These are phyloP conservation scores for Clavaria fumosa DNA, from an alignment of 768 basidiomycete species.

Conservation along the genomic window DNA sequence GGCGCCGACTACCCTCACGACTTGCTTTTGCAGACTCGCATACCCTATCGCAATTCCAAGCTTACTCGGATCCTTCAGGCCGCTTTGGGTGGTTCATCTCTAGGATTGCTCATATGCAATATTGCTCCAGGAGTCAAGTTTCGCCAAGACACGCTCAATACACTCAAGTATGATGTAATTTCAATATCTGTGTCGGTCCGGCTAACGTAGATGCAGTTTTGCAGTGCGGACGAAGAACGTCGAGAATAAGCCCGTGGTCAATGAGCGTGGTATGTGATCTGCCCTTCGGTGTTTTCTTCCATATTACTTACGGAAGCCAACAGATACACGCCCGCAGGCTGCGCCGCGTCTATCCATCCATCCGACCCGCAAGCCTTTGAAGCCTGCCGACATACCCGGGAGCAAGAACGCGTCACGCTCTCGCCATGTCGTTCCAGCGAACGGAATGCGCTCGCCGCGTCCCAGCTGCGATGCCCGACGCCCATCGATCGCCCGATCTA, in stretches of 20 bases:
- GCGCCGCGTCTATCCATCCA: too few relatives aligned
- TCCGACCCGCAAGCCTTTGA: too few relatives aligned
- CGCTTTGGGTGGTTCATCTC: conserved; percentile 68
- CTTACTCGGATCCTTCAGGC: conserved; percentile 83
- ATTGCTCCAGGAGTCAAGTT: conserved; percentile 73
- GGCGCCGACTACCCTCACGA: background rate
- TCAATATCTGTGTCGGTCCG: conserved; percentile 2
- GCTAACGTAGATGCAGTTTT: conserved; percentile 29
- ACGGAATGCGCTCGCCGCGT: too few relatives aligned
- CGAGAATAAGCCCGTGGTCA: conserved; percentile 68
- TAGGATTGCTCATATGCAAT: conserved; percentile 76
- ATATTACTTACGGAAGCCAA: conserved; percentile 39
- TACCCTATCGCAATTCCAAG: conserved; percentile 85
- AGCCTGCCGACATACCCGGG: too few relatives aligned
- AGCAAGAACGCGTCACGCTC: too few relatives aligned
- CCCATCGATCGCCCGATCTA: too few relatives aligned
- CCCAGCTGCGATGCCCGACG: too few relatives aligned
- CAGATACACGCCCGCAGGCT: too few relatives aligned
- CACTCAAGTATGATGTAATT: conserved; percentile 50
- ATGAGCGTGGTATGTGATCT: conserved; percentile 46
- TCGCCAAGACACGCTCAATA: conserved; percentile 78
- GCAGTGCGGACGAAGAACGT: conserved; percentile 75
- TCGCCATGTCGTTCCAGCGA: too few relatives aligned
- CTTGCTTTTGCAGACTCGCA: conserved; percentile 35
- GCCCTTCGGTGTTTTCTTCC: conserved; percentile 46